Evolutionary conservation across 768 basidiomycete genomes (phyloP).

Genomic region (Mycena haematopus): DNA sequence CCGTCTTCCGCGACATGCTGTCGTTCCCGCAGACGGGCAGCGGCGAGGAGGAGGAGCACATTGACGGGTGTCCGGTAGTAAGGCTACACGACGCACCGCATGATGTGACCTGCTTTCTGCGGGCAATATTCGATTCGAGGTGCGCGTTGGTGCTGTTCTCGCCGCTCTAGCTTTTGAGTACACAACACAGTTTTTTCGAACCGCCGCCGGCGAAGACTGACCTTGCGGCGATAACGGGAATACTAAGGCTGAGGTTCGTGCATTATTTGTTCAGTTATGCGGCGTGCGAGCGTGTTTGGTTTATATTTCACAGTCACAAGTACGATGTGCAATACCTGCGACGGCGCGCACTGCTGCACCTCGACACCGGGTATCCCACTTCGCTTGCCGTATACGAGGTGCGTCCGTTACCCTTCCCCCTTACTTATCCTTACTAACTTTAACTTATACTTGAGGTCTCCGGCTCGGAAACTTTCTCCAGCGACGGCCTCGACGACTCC

Average conservation of each 20-base stretch:
- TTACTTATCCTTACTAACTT: neutral
- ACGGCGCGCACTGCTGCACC: constrained; percentile 17
- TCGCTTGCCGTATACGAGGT: neutral
- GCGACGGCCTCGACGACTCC: constrained; percentile 26
- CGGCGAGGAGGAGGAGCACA: neutral
- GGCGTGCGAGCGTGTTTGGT: too few relatives aligned
- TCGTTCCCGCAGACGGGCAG: neutral
- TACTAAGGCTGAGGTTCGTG: constrained; percentile 16
- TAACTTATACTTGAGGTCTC: constrained; percentile 7
- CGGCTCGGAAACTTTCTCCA: constrained; percentile 24
- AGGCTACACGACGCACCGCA: neutral
- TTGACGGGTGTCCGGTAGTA: constrained; percentile 1
- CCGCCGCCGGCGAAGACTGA: neutral
- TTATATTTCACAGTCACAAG: constrained; percentile 21
- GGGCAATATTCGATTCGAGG: constrained; percentile 9
- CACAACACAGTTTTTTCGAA: neutral
- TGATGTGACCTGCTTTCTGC: neutral
- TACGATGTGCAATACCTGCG: constrained; percentile 25
- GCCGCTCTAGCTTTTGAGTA: neutral
- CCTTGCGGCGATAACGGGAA: constrained; percentile 9
- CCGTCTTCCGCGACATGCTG: too few relatives aligned
- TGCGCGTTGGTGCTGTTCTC: neutral
- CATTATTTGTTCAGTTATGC: too few relatives aligned
- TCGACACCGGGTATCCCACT: constrained; percentile 4
- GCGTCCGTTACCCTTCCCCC: neutral